Evolutionary conservation across 441 rosid species (phyloP), one percentile per base, ranked within the genome.

Genomic region (Gossypium lobatum): DNA sequence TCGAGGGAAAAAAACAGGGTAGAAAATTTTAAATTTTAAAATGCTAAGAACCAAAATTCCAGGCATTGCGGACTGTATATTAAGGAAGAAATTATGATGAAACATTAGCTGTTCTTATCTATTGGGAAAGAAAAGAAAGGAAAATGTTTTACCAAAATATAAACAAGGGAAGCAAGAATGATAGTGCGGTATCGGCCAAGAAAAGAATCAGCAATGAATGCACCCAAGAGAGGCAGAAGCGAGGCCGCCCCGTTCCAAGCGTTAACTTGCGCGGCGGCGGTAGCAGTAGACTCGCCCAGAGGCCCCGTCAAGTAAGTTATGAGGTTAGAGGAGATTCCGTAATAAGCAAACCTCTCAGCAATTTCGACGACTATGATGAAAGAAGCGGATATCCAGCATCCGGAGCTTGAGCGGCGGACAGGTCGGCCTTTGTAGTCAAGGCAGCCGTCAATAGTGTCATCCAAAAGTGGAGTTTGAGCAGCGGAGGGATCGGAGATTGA

Each of bases 341-440:
- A 80, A 73, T 57, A 83, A 13, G 84, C 80, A 72, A 78, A 74
- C 16, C 90, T 83, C 79, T 85, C 87, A 20, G 81, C 83, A 8
- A 87, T 76, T 68, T 87, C 87, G 61, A 83, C 88, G 85, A 92
- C 93, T 70, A 90, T 88, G 46, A 90, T 85, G 80, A 88, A 86
- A 16, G 79, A 75, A 16, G 97, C 93, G 6, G 95, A 90, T 80
- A 82, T 85, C 95, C 93, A 90, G 1, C 92, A 80, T 20, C 95
- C 95, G 52, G 89, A 83, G 72, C 42, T 77, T 70, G 86, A 83
- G 69, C 86, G 75, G 54, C 46, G 55, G 34, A 78, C 90, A 0
- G 85, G 88, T 4, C 72, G 79, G 68, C 85, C 85, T 21, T 75
- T 79, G 80, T 26, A 77, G 83, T 86, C 93, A 1, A 85, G 80